These are phyloP conservation scores for Cerioporus squamosus DNA, from an alignment of 1,284 basidiomycete species.

Conservation along the genomic window DNA sequence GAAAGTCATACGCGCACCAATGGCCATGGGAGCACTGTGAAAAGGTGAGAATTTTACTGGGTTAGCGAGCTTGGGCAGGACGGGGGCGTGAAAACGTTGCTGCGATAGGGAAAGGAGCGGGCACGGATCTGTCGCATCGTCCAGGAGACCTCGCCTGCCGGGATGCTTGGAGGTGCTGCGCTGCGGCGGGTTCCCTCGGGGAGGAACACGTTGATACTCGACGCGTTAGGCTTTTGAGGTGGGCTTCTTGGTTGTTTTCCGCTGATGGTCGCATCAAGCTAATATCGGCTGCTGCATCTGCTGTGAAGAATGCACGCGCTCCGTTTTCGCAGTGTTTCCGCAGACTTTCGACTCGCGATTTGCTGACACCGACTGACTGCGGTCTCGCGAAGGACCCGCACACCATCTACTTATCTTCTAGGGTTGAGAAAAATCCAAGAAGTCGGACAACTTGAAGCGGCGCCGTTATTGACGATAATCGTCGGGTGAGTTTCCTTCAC, in stretches of 20 bases:
- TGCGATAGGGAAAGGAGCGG: background rate
- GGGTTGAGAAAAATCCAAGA: no score
- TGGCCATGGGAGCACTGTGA: no score
- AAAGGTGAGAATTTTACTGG: no score
- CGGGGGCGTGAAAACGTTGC: background rate
- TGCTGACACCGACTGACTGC: no score
- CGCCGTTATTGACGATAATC: no score
- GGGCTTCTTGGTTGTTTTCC: background rate
- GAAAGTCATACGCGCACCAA: no score
- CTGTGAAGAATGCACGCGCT: background rate
- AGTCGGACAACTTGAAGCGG: no score
- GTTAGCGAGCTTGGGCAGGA: background rate
- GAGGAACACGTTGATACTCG: background rate
- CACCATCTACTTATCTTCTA: no score
- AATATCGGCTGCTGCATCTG: slow-evolving; percentile 2
- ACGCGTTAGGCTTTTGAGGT: slow-evolving; percentile 1
- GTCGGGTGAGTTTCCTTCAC: no score
- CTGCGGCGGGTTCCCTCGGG: no score
- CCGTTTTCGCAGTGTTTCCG: background rate
- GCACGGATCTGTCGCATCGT: slow-evolving; percentile 1
- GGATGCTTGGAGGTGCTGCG: background rate
- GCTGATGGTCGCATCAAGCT: background rate
- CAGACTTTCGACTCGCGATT: no score
- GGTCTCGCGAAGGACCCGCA: no score
- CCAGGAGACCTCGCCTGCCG: background rate